A percentile compares a stretch with the other conserved stretches of the same genome.
These are phyloP conservation scores for Dactylellina sp. DNA, from an alignment of 2,329 filamentous ascomycete genomes.

Conservation along the genomic window DNA sequence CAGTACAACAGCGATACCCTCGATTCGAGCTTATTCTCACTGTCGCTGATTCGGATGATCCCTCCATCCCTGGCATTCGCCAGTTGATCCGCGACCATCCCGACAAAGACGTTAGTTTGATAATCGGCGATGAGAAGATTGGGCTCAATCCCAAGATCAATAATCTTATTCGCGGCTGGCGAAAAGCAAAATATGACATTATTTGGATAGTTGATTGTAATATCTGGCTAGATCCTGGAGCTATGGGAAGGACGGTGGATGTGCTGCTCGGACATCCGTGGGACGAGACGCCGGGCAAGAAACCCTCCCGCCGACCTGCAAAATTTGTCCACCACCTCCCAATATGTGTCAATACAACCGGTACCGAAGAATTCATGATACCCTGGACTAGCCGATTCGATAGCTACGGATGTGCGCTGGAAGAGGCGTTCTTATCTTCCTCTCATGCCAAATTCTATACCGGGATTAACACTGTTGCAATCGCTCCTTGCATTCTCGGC, in stretches of 20 bases:
- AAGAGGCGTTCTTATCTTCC: conserved; percentile 94
- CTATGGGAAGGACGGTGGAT: conserved; percentile 88
- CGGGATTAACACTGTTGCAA: conserved; percentile 90
- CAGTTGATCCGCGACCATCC: conserved; percentile 80
- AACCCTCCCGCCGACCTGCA: conserved; percentile 36
- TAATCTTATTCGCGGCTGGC: conserved; percentile 92
- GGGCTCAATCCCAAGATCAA: conserved; percentile 99
- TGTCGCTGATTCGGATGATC: conserved; percentile 78
- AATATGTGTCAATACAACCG: conserved; percentile 73
- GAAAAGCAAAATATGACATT: conserved; percentile 86
- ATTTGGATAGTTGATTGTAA: conserved; percentile 98
- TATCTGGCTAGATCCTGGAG: conserved; percentile 85
- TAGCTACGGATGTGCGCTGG: conserved; percentile 77
- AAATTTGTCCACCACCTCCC: conserved; percentile 91
- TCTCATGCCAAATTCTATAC: conserved; percentile 97
- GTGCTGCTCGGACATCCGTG: conserved; percentile 77
- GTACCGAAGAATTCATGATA: conserved; percentile 64
- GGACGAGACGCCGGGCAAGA: conserved; percentile 73
- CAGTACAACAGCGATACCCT: conserved; percentile 85
- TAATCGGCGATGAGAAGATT: conserved; percentile 84
- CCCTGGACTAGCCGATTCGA: conserved; percentile 44
- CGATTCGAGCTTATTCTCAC: conserved; percentile 74
- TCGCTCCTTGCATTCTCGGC: conserved; percentile 93
- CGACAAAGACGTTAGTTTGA: conserved; percentile 75
- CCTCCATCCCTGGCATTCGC: conserved; percentile 79